Conservation (phyloP, 495 filamentous ascomycete genomes). For the Penicillium ucsense region DNA sequence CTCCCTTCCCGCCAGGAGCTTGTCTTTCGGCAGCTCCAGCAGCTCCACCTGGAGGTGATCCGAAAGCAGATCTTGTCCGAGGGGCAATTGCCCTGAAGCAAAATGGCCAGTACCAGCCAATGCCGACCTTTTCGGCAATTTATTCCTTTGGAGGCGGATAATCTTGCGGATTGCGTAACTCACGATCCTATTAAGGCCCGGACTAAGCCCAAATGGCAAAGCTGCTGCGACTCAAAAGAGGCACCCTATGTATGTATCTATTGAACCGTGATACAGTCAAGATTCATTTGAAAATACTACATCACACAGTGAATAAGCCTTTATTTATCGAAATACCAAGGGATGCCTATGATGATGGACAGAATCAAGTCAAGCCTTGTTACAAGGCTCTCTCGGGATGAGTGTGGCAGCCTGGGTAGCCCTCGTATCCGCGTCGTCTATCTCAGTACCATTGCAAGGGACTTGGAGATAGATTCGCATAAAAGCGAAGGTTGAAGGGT, state of each 20-base stretch:
- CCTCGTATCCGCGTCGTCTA: not conserved
- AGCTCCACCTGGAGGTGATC: not conserved
- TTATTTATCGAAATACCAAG: not conserved
- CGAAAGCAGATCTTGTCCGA: not conserved
- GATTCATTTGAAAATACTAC: not conserved
- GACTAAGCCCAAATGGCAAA: not conserved
- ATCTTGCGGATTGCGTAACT: not conserved
- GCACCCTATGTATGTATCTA: not conserved
- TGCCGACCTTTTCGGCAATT: not conserved
- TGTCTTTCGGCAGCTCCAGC: not conserved
- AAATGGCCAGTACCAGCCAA: not conserved
- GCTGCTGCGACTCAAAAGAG: not conserved
- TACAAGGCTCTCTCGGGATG: not conserved
- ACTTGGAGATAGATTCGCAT: not conserved
- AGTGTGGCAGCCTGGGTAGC: not conserved
- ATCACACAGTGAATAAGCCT: not conserved
- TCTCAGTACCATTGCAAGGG: not conserved
- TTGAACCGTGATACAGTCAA: not conserved
- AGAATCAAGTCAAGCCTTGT: too few species aligned
- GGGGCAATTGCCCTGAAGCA: not conserved
- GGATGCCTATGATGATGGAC: not conserved
- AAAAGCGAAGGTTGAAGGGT: not conserved
- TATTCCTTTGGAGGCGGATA: not conserved
- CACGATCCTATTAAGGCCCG: not conserved
- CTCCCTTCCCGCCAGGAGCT: not conserved